These are phyloP conservation scores for Chaetomiaceae sp. DNA, from an alignment of 2,329 filamentous ascomycete species.

Conservation along the genomic window DNA sequence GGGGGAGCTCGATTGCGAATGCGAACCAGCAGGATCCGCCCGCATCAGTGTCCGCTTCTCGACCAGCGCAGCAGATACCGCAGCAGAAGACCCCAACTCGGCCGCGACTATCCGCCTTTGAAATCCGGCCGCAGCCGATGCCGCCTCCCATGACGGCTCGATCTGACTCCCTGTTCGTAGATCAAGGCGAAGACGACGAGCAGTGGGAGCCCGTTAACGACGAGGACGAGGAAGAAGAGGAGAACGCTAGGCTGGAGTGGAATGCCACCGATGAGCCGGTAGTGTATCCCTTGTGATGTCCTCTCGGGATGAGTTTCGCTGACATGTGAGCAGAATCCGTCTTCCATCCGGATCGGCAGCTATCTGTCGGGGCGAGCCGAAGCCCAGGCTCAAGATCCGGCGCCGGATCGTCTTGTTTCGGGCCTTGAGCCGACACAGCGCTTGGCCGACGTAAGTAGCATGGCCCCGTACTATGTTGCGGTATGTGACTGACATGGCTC, in stretches of 20 bases:
- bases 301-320: constrained; percentile 19
- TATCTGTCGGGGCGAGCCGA: constrained; percentile 26
- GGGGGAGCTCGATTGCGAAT: constrained; percentile 31
- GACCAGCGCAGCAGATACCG: no score
- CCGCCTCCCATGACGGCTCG: constrained; percentile 35
- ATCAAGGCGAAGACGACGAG: constrained; percentile 57
- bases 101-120: constrained; percentile 29
- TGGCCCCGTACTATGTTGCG: not conserved
- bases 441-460: constrained; percentile 57
- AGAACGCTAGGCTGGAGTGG: constrained; percentile 66
- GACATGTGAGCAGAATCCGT: constrained; percentile 37
- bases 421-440: constrained; percentile 66
- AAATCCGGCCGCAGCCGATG: constrained; percentile 37
- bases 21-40: constrained; percentile 28
- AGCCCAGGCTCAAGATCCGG: constrained; percentile 6
- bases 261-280: constrained; percentile 61
- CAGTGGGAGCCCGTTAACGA: constrained; percentile 64
- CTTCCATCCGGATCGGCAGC: constrained; percentile 39
- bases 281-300: constrained; percentile 19
- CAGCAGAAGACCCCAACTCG: constrained; percentile 36
- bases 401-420: constrained; percentile 21
- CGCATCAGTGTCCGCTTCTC: constrained; percentile 25
- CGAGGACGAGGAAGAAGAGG: constrained; percentile 53
- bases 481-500: constrained; percentile 13
- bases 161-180: constrained; percentile 59